Evolutionary conservation across 1,139 yeast genomes (phyloP).

Genomic region (Zygotorulaspora mrakii): DNA sequence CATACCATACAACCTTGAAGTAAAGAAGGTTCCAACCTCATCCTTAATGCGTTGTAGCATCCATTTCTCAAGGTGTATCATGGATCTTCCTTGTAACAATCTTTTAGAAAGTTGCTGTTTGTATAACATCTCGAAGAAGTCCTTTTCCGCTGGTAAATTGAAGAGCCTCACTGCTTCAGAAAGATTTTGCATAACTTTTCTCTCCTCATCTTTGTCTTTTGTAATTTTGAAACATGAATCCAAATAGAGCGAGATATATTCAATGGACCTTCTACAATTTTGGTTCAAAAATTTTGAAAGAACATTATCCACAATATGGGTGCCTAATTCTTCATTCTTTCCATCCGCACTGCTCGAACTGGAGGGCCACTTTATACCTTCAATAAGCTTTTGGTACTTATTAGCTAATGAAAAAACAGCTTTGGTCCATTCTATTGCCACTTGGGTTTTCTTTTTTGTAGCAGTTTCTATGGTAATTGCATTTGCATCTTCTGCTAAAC

Average conservation of each 20-base stretch:
- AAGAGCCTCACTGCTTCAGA: slow-evolving; percentile 59
- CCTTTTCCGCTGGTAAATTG: slow-evolving; percentile 74
- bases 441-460: slow-evolving; percentile 39
- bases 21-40: slow-evolving; percentile 77
- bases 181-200: slow-evolving; percentile 53
- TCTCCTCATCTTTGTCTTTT: slow-evolving; percentile 55
- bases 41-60: slow-evolving; percentile 68
- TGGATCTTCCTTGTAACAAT: slow-evolving; percentile 54
- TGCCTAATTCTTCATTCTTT: slow-evolving; percentile 41
- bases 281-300: slow-evolving; percentile 61
- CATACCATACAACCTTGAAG: slow-evolving; percentile 85
- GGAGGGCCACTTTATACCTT: slow-evolving; percentile 41
- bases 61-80: slow-evolving; percentile 64
- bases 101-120: slow-evolving; percentile 89
- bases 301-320: slow-evolving; percentile 56
- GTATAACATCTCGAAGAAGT: slow-evolving; percentile 79
- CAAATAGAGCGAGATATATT: slow-evolving; percentile 67
- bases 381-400: slow-evolving; percentile 50
- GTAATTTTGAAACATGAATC: slow-evolving; percentile 50
- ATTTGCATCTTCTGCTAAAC: slow-evolving; percentile 45
- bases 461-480: slow-evolving; percentile 17
- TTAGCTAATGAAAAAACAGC: slow-evolving; percentile 52
- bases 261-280: slow-evolving; percentile 55
- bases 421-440: slow-evolving; percentile 69
- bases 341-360: slow-evolving; percentile 3